Evolutionary conservation across 2,329 filamentous ascomycete genomes (phyloP), one percentile per base, ranked within the genome.

Genomic region (Penicillium olsonii): DNA sequence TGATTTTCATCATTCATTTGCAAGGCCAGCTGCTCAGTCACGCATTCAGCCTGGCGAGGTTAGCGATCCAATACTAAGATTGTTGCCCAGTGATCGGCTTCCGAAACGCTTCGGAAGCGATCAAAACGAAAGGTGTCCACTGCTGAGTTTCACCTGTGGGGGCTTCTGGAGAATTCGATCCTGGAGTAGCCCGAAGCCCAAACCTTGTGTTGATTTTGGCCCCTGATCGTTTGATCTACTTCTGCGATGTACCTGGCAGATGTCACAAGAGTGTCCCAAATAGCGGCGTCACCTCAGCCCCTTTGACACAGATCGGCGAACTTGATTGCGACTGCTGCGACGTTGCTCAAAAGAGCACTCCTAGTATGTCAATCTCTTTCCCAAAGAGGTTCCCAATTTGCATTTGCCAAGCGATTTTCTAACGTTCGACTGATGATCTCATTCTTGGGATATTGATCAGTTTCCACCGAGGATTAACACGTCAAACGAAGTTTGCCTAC

Each of bases 311-410:
- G 46, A 50, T 57, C 52, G 48, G 42, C 45, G 18, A 49, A 7
- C 5, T 22, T 34, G 31, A 41, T 37, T 45, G 42, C 40, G 46
- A 42, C 22, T 17, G 8, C 47, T 38, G 45, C 43, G 19, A 35
- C 42, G 26, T 37, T 60, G 50, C 52, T 50, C 53, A 54, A 27
- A 41, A 52, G 52, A 53, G 52, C 49, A 42, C 57, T 46, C 44
- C 45, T 52, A 11, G 43, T 45, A 50, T 42, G 48, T 38, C 41
- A 31, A 46, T 48, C 19, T 37, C 19, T 42, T 49, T 27, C 38
- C 45, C 10, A 39, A 40, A 51, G 27, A 20, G 19, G 31, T 27
- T 39, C 34, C 15, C 18, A 4, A n/a, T 14, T 9, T 31, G 27
- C 31, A 14, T 38, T 14, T 22, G 27, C 45, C 27, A 48, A 49